Evolutionary conservation across 2,329 filamentous ascomycete genomes (phyloP), one percentile per base, ranked within the genome.

Genomic region (Hawksworthiomyces lignivorus): DNA sequence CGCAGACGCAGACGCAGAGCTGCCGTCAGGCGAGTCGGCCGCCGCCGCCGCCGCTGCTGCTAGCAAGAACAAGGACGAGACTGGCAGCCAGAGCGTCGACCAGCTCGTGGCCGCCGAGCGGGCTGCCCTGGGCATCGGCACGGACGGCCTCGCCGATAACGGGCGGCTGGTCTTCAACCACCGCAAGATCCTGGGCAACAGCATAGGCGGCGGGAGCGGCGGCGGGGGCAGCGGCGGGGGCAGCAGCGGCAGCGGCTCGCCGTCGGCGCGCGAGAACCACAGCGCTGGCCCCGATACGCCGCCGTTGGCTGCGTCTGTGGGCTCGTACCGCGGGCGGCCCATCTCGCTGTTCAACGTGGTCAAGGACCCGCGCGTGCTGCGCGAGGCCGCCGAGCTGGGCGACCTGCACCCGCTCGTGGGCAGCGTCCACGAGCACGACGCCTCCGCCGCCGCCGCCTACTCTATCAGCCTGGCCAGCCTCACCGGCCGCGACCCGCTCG

Each of bases 331-430:
- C 47, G 64, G 64, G n/a, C 48, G 45, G 8, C 50, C 61, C 7
- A 55, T 70, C 39, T 56, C 48, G 14, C 32, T 48, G 10, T 56
- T 64, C 43, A 57, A 58, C 17, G 57, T 66, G 10, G 64, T 67
- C 42, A 59, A 52, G 34, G 61, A 61, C 42, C 54, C 61, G 12
- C 54, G 56, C 22, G 43, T 68, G 28, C 61, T 64, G 37, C 57
- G 64, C 12, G 50, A 59, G 50, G 64, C 65, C 4, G 60, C 60
- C 6, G 50, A 55, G 35, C 51, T 67, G 40, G 63, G 63, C 33
- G 52, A 56, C 18, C 50, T 68, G 17, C 55, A 57, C 30, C 58
- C 57, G 7, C 67, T 67, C 46, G 62, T 69, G 2, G 67, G 66
- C 8, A 67, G 65, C 46, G 50, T 69, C 5, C 52, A 62, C 39